These are phyloP conservation scores for Boletus sp. DNA, from an alignment of 1,284 basidiomycete genomes.

Conservation along the genomic window DNA sequence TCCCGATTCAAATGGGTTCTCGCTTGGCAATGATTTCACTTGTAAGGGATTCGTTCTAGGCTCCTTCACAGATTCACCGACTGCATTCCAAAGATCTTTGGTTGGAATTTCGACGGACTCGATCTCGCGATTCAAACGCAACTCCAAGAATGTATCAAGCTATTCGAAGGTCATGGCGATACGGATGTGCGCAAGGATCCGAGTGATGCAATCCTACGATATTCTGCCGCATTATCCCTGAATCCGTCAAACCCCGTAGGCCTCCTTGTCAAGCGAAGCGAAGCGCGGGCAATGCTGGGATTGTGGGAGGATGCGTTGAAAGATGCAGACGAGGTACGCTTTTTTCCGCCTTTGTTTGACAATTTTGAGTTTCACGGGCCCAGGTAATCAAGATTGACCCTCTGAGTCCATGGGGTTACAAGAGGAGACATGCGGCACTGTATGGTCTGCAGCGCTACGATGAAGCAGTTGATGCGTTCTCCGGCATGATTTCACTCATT, in stretches of 20 bases:
- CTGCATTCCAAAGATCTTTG: background rate
- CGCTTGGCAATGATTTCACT: conserved; percentile 1
- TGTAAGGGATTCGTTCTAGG: background rate
- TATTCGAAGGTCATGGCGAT: background rate
- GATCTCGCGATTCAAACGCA: background rate
- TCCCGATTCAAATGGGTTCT: background rate
- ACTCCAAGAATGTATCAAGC: background rate
- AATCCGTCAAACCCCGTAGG: background rate
- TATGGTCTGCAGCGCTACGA: conserved; percentile 1
- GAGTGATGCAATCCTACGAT: background rate
- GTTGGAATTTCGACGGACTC: background rate
- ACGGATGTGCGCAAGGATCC: background rate
- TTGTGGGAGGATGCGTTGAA: background rate
- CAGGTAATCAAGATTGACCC: background rate
- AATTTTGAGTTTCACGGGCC: background rate
- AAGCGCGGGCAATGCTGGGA: background rate
- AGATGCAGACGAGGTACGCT: background rate
- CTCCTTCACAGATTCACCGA: background rate
- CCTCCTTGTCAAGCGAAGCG: background rate
- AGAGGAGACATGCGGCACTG: conserved; percentile 6
- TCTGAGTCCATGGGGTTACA: background rate
- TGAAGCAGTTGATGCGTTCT: conserved; percentile 5
- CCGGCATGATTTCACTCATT: background rate
- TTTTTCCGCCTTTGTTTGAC: background rate
- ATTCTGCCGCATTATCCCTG: conserved; percentile 1